Conservation (phyloP, 768 basidiomycete genomes). For the Pleurotus tuber-regium region DNA sequence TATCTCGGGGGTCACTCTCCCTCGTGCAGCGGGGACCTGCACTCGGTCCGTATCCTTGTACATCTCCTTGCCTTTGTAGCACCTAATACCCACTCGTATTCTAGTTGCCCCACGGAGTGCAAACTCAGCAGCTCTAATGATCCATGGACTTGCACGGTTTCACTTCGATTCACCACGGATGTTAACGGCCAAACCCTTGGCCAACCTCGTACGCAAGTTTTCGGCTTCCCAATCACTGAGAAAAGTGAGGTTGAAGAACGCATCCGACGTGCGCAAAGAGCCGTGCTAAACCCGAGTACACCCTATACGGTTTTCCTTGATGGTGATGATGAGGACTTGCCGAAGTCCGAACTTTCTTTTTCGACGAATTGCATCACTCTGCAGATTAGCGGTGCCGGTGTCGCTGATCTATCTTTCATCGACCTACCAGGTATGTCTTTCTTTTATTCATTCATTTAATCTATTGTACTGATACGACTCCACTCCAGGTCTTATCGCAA, state of each 20-base stretch:
- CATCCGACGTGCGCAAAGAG: slow-evolving; percentile 62
- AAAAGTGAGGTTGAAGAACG: slow-evolving; percentile 61
- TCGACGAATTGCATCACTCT: slow-evolving; percentile 57
- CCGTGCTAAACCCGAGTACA: slow-evolving; percentile 58
- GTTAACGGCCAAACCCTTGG: slow-evolving; percentile 33
- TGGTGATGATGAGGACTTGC: slow-evolving; percentile 27
- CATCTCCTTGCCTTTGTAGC: background rate
- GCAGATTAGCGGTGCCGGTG: slow-evolving; percentile 55
- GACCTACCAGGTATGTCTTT: slow-evolving; percentile 51
- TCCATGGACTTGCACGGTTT: slow-evolving; percentile 51
- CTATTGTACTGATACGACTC: background rate
- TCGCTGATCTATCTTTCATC: slow-evolving; percentile 64
- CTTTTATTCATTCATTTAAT: background rate
- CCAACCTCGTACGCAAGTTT: slow-evolving; percentile 36
- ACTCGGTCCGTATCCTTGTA: slow-evolving; percentile 47
- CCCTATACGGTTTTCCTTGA: slow-evolving; percentile 34
- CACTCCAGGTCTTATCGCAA: slow-evolving; percentile 55
- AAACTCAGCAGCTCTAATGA: slow-evolving; percentile 39
- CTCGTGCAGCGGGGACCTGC: slow-evolving; percentile 72
- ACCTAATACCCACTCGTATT: background rate
- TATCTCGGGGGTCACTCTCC: slow-evolving; percentile 70
- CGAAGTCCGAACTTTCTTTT: slow-evolving; percentile 34
- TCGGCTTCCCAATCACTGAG: slow-evolving; percentile 47
- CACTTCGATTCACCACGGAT: slow-evolving; percentile 44
- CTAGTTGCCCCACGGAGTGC: slow-evolving; percentile 60